Percentiles rank a stretch among this genome's conserved stretches.
These are phyloP conservation scores for Alopecurus myosuroides DNA, from an alignment of 176 grass and related monocot genomes.

Conservation along the genomic window DNA sequence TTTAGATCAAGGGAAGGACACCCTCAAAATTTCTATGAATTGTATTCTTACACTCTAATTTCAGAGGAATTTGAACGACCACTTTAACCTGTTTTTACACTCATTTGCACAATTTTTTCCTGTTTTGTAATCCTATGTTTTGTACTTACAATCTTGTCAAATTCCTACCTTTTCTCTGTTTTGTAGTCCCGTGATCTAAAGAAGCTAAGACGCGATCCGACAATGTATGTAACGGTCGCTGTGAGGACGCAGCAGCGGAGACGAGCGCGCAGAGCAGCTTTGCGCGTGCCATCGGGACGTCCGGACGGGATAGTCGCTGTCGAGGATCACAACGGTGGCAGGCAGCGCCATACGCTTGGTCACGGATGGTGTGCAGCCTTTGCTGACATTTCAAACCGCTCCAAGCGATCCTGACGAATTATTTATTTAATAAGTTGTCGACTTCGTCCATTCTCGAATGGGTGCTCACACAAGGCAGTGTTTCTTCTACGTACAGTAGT, in stretches of 20 bases:
- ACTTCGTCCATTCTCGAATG: background rate
- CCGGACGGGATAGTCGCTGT: background rate
- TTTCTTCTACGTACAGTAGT: background rate
- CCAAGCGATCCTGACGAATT: background rate
- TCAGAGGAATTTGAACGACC: too few species aligned
- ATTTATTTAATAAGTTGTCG: background rate
- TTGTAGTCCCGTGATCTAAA: too few species aligned
- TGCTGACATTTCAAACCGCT: background rate
- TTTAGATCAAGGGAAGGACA: too few species aligned
- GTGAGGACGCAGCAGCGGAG: background rate
- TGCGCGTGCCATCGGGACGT: background rate
- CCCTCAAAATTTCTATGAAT: too few species aligned
- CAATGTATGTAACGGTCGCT: background rate
- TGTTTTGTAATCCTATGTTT: too few species aligned
- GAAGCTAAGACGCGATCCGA: too few species aligned
- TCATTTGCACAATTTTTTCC: too few species aligned
- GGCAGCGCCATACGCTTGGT: background rate
- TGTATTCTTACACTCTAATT: too few species aligned
- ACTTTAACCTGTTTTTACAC: too few species aligned
- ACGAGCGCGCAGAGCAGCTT: background rate
- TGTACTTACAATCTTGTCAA: too few species aligned
- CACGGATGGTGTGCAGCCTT: background rate
- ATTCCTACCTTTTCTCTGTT: too few species aligned
- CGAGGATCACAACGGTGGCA: background rate
- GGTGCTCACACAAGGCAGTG: background rate